These are phyloP conservation scores for Juglanconis sp. DNA, from an alignment of 2,329 filamentous ascomycete genomes.

Conservation along the genomic window DNA sequence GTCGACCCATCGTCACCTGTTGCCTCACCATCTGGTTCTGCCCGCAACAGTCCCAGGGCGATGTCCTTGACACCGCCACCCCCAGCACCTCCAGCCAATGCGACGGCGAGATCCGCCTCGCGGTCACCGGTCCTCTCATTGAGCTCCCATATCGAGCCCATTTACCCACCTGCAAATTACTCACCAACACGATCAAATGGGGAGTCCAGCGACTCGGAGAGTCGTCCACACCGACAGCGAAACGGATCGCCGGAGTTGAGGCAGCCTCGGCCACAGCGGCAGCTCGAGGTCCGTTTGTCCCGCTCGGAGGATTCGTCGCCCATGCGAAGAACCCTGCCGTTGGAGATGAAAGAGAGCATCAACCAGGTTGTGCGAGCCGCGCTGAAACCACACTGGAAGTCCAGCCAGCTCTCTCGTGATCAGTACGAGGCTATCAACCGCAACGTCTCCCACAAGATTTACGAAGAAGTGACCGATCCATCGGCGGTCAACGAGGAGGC, in stretches of 20 bases:
- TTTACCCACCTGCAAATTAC: conserved; percentile 72
- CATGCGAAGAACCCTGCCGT: conserved; percentile 61
- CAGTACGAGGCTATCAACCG: conserved; percentile 93
- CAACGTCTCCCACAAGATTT: conserved; percentile 82
- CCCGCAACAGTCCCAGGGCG: conserved; percentile 64
- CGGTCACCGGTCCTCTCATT: conserved; percentile 59
- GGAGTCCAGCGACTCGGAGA: conserved; percentile 46
- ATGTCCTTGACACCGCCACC: conserved; percentile 69
- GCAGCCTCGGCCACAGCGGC: conserved; percentile 50
- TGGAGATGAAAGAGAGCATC: conserved; percentile 82
- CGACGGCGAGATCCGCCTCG: conserved; percentile 55
- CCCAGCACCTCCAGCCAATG: conserved; percentile 31
- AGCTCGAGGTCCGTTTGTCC: conserved; percentile 37
- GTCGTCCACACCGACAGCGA: conserved; percentile 20
- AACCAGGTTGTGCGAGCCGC: conserved; percentile 83
- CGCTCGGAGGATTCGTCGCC: conserved; percentile 67
- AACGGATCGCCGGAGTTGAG: conserved; percentile 43
- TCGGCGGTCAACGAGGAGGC: conserved; percentile 62
- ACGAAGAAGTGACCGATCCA: conserved; percentile 61
- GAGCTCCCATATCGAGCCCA: conserved; percentile 69
- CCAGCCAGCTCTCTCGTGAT: conserved; percentile 76
- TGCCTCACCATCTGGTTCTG: conserved; percentile 64
- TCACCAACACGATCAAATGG: conserved; percentile 53
- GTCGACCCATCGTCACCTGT: conserved; percentile 31
- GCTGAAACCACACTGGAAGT: conserved; percentile 78